Evolutionary conservation across 306 rosid genomes (phyloP).

Genomic region (Carpinus viminea): DNA sequence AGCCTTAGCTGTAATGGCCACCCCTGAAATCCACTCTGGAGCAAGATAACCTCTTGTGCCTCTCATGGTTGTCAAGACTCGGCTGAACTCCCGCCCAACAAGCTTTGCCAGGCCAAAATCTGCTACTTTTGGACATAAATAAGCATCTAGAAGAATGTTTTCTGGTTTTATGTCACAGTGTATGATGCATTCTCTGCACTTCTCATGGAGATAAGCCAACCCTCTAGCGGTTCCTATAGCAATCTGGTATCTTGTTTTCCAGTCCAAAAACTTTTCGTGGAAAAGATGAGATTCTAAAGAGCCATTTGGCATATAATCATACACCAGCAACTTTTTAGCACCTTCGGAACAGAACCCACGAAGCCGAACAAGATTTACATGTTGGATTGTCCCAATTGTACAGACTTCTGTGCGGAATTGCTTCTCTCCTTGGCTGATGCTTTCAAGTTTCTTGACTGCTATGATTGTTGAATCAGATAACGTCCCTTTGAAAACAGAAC

Average conservation of each 20-base stretch:
- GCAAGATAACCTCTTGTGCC: conserved; percentile 97
- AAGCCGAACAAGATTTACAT: no score
- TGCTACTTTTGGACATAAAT: conserved; percentile 43
- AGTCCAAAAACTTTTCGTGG: conserved; percentile 13
- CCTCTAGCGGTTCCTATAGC: conserved; percentile 59
- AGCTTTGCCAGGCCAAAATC: conserved; percentile 69
- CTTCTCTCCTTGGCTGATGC: no score
- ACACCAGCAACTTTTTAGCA: neutral
- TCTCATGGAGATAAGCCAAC: conserved; percentile 53
- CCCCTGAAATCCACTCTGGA: conserved; percentile 90
- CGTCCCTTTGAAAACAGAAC: conserved; percentile 86
- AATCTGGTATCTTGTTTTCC: conserved; percentile 33
- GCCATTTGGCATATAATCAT: conserved; percentile 22
- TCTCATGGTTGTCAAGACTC: conserved; percentile 90
- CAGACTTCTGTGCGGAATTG: no score
- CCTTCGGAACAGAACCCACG: no score
- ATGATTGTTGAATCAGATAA: conserved; percentile 64
- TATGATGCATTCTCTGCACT: conserved; percentile 57
- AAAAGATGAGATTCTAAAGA: conserved; percentile 30
- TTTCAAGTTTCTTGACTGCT: conserved; percentile 41
- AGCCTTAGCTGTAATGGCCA: conserved; percentile 80
- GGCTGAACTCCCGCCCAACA: conserved; percentile 63
- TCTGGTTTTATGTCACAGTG: conserved; percentile 69
- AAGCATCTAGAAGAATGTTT: conserved; percentile 51
- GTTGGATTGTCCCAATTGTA: no score